Evolutionary conservation across 1,284 basidiomycete species (phyloP), one percentile per base, ranked within the genome.

Genomic region (Bothia castanella): DNA sequence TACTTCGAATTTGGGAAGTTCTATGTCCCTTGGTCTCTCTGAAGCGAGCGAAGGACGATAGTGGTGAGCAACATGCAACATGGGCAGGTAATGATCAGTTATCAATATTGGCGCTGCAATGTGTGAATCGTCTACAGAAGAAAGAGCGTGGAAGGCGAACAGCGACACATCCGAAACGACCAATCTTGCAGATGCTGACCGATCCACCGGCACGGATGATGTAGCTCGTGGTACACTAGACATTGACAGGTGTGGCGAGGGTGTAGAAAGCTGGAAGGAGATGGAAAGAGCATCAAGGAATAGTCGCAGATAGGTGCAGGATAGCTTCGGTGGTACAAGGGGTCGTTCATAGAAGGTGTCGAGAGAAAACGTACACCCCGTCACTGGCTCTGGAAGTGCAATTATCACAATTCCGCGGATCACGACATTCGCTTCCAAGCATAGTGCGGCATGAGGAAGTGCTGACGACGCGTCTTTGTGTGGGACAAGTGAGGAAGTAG

Each of bases 81-180:
- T 63, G n/a, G 69, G 61, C 19, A 89, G 73, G 52, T 77, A 63
- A 25, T 71, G 75, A 58, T 90, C 87, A 4, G 78, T 81, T 47
- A 88, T 77, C 16, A 89, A 58, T 43, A 90, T 63, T 13, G 87
- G 87, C 19, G 74, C 73, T 17, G 80, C 74, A 36, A 65, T 49
- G 50, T 67, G 64, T 32, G 70, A 49, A 45, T 66, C 61, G 9
- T 56, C 54, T 16, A 32, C 30, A 16, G 59, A 57, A 21, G 54
- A 49, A 43, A 57, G 38, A 10, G 52, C 43, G 30, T 73, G 63
- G 56, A 82, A 75, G 21, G 69, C 70, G 57, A 85, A 82, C 1
- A 76, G 58, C 20, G 82, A 83, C 5, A 85, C 17, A 31, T 85
- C 84, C 4, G 65, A 58, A 31, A 80, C 11, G 17, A 53, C 41